Conservation (phyloP, 2,329 filamentous ascomycete species). For the Trichoderma asperellum region DNA sequence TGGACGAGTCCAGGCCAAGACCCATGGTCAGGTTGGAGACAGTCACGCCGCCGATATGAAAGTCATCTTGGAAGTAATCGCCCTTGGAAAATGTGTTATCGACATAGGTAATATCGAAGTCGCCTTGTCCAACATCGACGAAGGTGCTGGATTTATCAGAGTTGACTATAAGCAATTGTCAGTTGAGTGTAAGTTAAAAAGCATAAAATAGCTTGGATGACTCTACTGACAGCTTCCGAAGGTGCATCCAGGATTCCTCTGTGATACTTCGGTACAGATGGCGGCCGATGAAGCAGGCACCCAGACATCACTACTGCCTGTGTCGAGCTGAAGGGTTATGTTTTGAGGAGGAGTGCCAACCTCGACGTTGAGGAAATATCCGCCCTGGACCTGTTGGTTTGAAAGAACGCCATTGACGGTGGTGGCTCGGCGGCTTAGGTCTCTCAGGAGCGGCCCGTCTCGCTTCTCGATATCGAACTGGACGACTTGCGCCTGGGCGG, state of each 20-base stretch:
- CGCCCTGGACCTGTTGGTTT: constrained; percentile 51
- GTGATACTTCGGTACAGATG: constrained; percentile 44
- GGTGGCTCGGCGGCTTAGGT: constrained; percentile 41
- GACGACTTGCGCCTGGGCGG: constrained; percentile 44
- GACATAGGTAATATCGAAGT: constrained; percentile 65
- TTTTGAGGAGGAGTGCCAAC: constrained; percentile 62
- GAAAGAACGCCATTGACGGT: constrained; percentile 50
- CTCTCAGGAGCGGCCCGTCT: constrained; percentile 36
- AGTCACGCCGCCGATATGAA: constrained; percentile 56
- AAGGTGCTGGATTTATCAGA: constrained; percentile 52
- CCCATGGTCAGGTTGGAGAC: constrained; percentile 64
- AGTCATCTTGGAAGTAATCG: constrained; percentile 62
- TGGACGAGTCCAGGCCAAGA: constrained; percentile 57
- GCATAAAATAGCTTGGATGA: not conserved
- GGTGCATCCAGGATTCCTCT: constrained; percentile 42
- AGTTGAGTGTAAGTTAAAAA: not conserved
- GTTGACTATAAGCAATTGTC: constrained; percentile 47
- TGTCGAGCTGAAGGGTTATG: constrained; percentile 64
- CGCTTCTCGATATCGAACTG: constrained; percentile 54
- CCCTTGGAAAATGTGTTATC: constrained; percentile 61
- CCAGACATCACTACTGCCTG: constrained; percentile 69
- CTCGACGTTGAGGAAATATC: constrained; percentile 60
- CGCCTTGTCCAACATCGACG: constrained; percentile 45
- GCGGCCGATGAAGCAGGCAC: constrained; percentile 48
- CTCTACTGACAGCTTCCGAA: constrained; percentile 52